Evolutionary conservation across 768 basidiomycete genomes (phyloP), one percentile per base, ranked within the genome.

Genomic region (Pleurotus platypus): DNA sequence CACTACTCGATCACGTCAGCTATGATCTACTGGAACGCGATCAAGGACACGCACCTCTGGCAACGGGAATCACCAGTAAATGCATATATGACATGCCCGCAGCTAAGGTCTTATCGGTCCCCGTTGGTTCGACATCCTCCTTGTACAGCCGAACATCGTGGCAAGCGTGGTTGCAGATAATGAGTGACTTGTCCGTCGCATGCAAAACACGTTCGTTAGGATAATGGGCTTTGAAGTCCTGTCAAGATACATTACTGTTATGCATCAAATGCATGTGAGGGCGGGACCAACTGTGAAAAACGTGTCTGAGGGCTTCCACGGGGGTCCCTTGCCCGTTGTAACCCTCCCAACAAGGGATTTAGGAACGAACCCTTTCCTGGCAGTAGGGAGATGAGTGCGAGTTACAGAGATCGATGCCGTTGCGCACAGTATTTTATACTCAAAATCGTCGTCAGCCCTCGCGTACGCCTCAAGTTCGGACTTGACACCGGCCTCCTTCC

Each of bases 81-180:
- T 61, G 60, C 15, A 61, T 46, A 30, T 59, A 61, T 8, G 60
- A 59, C 60, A 61, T 61, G 24, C 60, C 60, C 26, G 60, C 60
- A 13, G 51, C 13, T n/a, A n/a, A n/a, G n/a, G n/a, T 48, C 40
- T 46, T 58, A 42, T 61, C 60, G 18, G 38, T 37, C 16, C 26
- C n/a, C 24, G 57, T 39, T 39, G 59, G 54, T 18, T 59, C 58
- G 5, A 45, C 22, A 9, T 56, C 46, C 16, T 45, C 1, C 3
- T 27, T 15, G 50, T 61, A 61, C 38, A 60, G 42, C 4, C 60
- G 58, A 13, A 49, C 47, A 40, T 61, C 60, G 43, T 58, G 58
- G 43, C 46, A 55, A 26, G 60, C 42, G 16, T 50, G 26, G 48
- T 61, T 61, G 3, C 53, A 53, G 15, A 61, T 61, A 3, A 61